Conservation (phyloP, 2,329 filamentous ascomycete species). For the Phyllachora maydis region DNA sequence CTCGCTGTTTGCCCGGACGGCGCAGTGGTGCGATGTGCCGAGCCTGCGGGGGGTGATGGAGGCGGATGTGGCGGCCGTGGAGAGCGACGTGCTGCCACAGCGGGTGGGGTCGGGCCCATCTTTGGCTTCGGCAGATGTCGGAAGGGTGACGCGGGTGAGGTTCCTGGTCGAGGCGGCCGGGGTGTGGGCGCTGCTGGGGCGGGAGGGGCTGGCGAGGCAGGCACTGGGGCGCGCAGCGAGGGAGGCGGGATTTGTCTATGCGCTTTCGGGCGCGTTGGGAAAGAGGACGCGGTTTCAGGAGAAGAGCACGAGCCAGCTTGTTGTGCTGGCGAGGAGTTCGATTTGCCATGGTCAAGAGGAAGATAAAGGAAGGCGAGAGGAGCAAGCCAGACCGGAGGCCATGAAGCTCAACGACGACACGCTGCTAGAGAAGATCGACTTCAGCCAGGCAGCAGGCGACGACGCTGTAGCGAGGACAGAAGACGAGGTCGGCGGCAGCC, state of each 20-base stretch:
- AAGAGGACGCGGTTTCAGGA: conserved; percentile 69
- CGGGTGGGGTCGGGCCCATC: conserved; percentile 7
- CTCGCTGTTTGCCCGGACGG: conserved; percentile 31
- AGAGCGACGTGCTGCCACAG: conserved; percentile 16
- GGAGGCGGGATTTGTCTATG: conserved; percentile 56
- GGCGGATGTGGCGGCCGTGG: conserved; percentile 18
- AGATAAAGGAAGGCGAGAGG: conserved; percentile 17
- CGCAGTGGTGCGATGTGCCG: conserved; percentile 37
- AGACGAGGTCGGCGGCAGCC: conserved; percentile 13
- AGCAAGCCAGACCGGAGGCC: conserved; percentile 33
- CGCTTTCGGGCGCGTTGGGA: conserved; percentile 67
- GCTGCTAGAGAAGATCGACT: conserved; percentile 69
- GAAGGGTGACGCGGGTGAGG: no score
- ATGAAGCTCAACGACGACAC: conserved; percentile 83
- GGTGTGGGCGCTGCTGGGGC: conserved; percentile 65
- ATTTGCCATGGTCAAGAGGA: no score
- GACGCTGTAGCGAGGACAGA: no score
- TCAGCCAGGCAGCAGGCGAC: conserved; percentile 29
- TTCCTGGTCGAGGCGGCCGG: conserved; percentile 70
- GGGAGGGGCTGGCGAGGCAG: conserved; percentile 53
- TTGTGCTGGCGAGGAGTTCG: conserved; percentile 79
- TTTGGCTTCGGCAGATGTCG: conserved; percentile 24
- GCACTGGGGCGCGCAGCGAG: conserved; percentile 48
- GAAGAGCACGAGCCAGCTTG: conserved; percentile 66
- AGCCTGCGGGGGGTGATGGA: conserved; percentile 29